Conservation (phyloP, 805 yeast species). For the Starmera caribaea region DNA sequence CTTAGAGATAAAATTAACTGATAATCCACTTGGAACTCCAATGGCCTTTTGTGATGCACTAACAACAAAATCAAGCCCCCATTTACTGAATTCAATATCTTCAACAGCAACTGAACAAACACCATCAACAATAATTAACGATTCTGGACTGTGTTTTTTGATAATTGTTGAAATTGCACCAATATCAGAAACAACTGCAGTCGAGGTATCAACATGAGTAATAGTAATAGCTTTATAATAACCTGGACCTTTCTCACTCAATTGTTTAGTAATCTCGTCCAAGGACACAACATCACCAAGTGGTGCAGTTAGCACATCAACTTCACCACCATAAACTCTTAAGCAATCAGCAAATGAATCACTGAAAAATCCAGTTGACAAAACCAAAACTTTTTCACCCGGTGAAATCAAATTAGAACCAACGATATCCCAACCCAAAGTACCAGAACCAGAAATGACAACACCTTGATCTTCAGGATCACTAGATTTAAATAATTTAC, state of each 20-base stretch:
- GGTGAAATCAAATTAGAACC: constrained; percentile 64
- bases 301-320: constrained; percentile 61
- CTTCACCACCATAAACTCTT: constrained; percentile 62
- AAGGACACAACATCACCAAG: constrained; percentile 65
- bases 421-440: constrained; percentile 89
- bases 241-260: constrained; percentile 29
- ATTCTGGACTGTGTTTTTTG: constrained; percentile 59
- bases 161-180: constrained; percentile 52
- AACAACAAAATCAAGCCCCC: constrained; percentile 84
- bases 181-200: constrained; percentile 81
- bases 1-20: constrained; percentile 63
- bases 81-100: constrained; percentile 69
- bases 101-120: constrained; percentile 94
- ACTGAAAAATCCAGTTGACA: constrained; percentile 86
- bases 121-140: constrained; percentile 83
- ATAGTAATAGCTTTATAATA: constrained; percentile 63
- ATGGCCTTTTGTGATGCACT: constrained; percentile 95
- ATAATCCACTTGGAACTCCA: constrained; percentile 90
- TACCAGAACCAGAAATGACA: constrained; percentile 84
- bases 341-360: constrained; percentile 76
- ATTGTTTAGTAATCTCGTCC: constrained; percentile 42
- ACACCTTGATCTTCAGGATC: constrained; percentile 66
- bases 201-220: constrained; percentile 95
- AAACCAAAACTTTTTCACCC: constrained; percentile 66
- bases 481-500: constrained; percentile 65